These are phyloP conservation scores for Crotalaria pallida DNA, from an alignment of 306 rosid species.

Conservation along the genomic window DNA sequence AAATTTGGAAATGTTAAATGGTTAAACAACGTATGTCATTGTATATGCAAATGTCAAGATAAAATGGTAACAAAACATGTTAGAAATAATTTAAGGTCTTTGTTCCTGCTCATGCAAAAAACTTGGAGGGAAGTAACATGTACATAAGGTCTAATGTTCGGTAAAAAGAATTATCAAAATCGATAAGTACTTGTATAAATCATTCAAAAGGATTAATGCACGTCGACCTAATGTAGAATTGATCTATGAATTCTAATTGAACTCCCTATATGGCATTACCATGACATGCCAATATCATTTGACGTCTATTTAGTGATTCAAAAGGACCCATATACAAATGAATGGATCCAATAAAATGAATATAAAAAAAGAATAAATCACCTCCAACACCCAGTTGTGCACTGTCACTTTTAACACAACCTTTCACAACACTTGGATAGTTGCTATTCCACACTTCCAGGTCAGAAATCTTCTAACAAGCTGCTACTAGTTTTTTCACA, in stretches of 20 bases:
- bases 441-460: slow-evolving; percentile 26
- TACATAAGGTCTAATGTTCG: slow-evolving; percentile 13
- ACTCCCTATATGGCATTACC: slow-evolving; percentile 53
- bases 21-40: not conserved
- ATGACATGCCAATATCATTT: slow-evolving; percentile 28
- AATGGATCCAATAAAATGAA: slow-evolving; percentile 32
- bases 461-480: slow-evolving; percentile 31
- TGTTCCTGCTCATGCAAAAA: not conserved
- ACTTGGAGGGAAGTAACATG: not conserved
- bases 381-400: slow-evolving; percentile 34
- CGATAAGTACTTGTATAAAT: slow-evolving; percentile 36
- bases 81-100: not conserved
- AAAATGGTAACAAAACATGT: not conserved
- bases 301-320: slow-evolving; percentile 42
- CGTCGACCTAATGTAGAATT: slow-evolving; percentile 30
- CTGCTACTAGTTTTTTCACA: slow-evolving; percentile 24
- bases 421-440: slow-evolving; percentile 23
- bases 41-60: not conserved
- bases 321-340: slow-evolving; percentile 40
- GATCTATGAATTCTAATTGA: slow-evolving; percentile 40
- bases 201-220: slow-evolving; percentile 35
- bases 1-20: not conserved
- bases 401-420: slow-evolving; percentile 25
- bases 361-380: slow-evolving; percentile 29
- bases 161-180: slow-evolving; percentile 30